Evolutionary conservation across 2,329 filamentous ascomycete genomes (phyloP), one percentile per base, ranked within the genome.

Genomic region (Elsinoe ampelina): DNA sequence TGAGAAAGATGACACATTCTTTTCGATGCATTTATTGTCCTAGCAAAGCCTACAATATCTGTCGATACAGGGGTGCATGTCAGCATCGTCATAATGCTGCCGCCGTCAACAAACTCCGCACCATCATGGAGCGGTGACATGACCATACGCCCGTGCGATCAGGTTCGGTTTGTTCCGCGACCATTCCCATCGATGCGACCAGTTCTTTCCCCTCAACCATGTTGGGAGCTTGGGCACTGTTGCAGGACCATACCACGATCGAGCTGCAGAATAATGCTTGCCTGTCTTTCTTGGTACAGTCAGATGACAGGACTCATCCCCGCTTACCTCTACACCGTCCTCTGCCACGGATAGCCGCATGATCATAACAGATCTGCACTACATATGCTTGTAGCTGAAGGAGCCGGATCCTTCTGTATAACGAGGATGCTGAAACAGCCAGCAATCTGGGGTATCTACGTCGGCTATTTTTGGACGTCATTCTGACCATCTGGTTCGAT

Each of bases 341-440:
- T 50, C 45, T 35, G 19, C 45, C 26, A 34, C 17, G 26, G 30
- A 19, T 13, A 22, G 48, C 34, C 19, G 48, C 32, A 39, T 39
- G 17, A 39, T 38, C 48, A 38, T 26, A 19, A 52, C 32, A 39
- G 48, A 52, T 52, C 48, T 36, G 38, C 48, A 35, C 6, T 20
- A 34, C 48, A 52, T 26, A 52, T 26, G 32, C 13, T 35, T 34
- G 32, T 26, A 32, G 12, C n/a, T 26, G 48, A 36, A 52, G 48
- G 48, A 52, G 48, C 48, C 48, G 48, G 19, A 52, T 52, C 35
- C 48, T 39, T 52, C 35, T 39, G 15, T 52, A 39, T 39, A 52
- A 19, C 48, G 48, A 52, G 17, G 12, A 32, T 52, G 48, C 34
- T 52, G 41, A 50, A 34, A 17, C 45, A 34, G 26, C 30, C 26